phyloP scores from a whole-genome alignment of 495 filamentous ascomycete genomes.

The Lophiotrema nucula region DNA sequence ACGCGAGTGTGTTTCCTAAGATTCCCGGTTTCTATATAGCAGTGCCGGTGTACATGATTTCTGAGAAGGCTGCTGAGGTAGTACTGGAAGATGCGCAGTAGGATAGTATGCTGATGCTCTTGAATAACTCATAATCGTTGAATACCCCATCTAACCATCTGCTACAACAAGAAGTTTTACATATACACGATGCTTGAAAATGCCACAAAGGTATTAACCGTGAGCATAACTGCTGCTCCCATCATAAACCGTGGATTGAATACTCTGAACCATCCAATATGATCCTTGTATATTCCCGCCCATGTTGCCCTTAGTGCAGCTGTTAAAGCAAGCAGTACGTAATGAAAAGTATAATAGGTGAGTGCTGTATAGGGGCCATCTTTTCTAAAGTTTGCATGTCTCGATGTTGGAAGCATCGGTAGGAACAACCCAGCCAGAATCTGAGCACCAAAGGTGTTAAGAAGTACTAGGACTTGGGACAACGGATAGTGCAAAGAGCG shows the following conservation, averaged over 20 bases:
- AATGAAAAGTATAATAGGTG: conserved; percentile 73
- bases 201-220: too few relatives aligned
- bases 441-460: conserved; percentile 88
- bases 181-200: too few relatives aligned
- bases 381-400: conserved; percentile 63
- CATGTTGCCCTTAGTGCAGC: too few relatives aligned
- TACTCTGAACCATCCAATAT: conserved; percentile 96
- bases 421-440: conserved; percentile 73
- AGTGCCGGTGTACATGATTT: conserved; percentile 61
- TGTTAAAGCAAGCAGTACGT: too few relatives aligned
- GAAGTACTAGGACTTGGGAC: conserved; percentile 73
- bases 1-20: conserved; percentile 38
- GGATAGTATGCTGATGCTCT: not conserved
- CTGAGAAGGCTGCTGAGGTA: conserved; percentile 62
- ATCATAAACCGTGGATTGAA: conserved; percentile 90
- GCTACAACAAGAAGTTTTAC: too few relatives aligned
- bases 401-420: conserved; percentile 82
- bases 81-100: conserved; percentile 46
- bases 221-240: too few relatives aligned
- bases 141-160: too few relatives aligned
- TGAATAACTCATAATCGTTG: not conserved
- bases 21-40: conserved; percentile 62
- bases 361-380: conserved; percentile 71
- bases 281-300: conserved; percentile 79
- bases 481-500: conserved; percentile 82